phyloP scores from a whole-genome alignment of 768 basidiomycete species.

The Fibroporia radiculosa region DNA sequence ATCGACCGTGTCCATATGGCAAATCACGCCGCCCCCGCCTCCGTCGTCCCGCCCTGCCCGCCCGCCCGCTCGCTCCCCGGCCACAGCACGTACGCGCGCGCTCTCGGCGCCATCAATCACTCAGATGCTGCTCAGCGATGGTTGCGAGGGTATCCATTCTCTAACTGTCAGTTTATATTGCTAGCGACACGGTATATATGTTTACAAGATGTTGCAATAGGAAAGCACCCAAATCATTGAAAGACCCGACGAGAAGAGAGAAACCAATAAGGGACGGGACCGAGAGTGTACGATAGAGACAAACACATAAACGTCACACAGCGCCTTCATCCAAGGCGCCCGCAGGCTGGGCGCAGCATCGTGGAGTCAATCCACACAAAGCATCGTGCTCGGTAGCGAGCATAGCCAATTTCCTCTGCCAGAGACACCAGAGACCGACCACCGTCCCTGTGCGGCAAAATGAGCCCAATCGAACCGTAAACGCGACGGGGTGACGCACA shows the following conservation, averaged over 20 bases:
- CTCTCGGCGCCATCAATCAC: not conserved
- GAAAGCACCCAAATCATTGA: not conserved
- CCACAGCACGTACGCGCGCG: not conserved
- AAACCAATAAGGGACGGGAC: not conserved
- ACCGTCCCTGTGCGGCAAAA: not conserved
- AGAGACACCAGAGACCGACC: not conserved
- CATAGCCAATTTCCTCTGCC: not conserved
- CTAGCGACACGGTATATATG: not conserved
- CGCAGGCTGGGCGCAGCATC: not conserved
- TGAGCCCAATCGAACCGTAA: conserved; percentile 48
- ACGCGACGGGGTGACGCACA: conserved; percentile 21
- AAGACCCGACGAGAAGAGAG: not conserved
- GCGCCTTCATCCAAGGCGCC: not conserved
- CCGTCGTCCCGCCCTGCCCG: not conserved
- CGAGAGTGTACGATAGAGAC: conserved; percentile 2
- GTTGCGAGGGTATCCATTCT: not conserved
- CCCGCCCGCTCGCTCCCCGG: not conserved
- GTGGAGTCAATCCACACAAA: not conserved
- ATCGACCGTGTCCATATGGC: conserved; percentile 51
- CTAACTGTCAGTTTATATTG: not conserved
- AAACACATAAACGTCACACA: not conserved
- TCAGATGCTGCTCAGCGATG: not conserved
- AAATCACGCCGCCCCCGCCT: conserved; percentile 52
- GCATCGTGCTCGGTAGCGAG: not conserved
- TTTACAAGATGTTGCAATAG: conserved; percentile 2